These are phyloP conservation scores for Picea mariana DNA, from an alignment of 83 land plant genomes.

Conservation along the genomic window DNA sequence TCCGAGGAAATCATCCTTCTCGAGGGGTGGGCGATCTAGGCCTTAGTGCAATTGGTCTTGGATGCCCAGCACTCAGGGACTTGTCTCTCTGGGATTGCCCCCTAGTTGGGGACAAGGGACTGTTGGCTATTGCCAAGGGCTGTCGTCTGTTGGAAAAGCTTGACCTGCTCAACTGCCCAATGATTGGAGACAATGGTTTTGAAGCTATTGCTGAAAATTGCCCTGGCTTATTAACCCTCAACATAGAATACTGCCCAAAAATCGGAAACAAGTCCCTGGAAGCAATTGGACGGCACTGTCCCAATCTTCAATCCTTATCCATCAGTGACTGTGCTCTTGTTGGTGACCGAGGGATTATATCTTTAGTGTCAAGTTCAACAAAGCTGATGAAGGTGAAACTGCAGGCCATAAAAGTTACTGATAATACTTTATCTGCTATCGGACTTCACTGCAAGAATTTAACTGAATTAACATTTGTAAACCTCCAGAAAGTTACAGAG, in stretches of 20 bases:
- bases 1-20: slow-evolving; percentile 48
- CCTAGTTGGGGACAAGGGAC: slow-evolving; percentile 60
- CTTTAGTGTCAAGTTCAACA: slow-evolving; percentile 37
- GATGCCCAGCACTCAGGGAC: slow-evolving; percentile 64
- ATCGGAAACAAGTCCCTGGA: slow-evolving; percentile 67
- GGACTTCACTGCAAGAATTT: slow-evolving; percentile 62
- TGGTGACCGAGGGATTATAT: slow-evolving; percentile 71
- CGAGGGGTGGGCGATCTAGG: slow-evolving; percentile 69
- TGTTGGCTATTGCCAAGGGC: slow-evolving; percentile 69
- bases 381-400: slow-evolving; percentile 70
- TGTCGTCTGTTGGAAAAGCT: slow-evolving; percentile 73
- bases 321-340: slow-evolving; percentile 71
- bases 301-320: slow-evolving; percentile 48
- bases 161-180: slow-evolving; percentile 69
- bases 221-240: slow-evolving; percentile 48
- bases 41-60: slow-evolving; percentile 61
- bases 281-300: slow-evolving; percentile 59
- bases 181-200: slow-evolving; percentile 65
- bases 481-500: slow-evolving; percentile 64
- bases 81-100: slow-evolving; percentile 70
- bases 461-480: slow-evolving; percentile 47
- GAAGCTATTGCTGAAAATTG: slow-evolving; percentile 63
- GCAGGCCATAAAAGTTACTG: slow-evolving; percentile 53
- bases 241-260: slow-evolving; percentile 62
- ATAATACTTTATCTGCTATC: slow-evolving; percentile 60